Conservation (phyloP, 2,329 filamentous ascomycete species). For the Colletotrichum godetiae region DNA sequence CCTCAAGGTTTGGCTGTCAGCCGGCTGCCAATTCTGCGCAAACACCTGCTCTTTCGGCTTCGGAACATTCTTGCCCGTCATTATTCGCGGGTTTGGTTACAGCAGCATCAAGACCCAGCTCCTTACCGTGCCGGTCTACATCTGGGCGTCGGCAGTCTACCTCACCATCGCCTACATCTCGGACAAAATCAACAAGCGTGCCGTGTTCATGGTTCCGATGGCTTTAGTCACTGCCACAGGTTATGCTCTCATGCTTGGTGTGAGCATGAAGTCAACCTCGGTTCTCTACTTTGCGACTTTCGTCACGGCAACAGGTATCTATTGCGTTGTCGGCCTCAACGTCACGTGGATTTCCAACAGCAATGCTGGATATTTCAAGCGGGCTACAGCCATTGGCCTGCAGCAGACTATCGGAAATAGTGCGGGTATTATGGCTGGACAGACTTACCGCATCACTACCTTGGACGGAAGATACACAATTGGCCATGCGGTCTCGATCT, state of each 20-base stretch:
- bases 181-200: conserved; percentile 51
- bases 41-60: conserved; percentile 67
- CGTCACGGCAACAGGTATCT: conserved; percentile 8
- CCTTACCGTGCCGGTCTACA: conserved; percentile 67
- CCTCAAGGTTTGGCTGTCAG: conserved; percentile 62
- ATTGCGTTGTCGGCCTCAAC: conserved; percentile 51
- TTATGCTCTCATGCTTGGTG: conserved; percentile 59
- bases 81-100: conserved; percentile 64
- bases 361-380: conserved; percentile 56
- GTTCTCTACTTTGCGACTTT: conserved; percentile 30
- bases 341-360: conserved; percentile 59
- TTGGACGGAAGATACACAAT: conserved; percentile 28
- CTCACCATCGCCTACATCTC: conserved; percentile 56
- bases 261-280: conserved; percentile 52
- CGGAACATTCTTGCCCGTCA: conserved; percentile 67
- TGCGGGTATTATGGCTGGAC: conserved; percentile 55
- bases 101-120: conserved; percentile 60
- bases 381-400: conserved; percentile 58
- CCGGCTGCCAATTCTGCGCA: conserved; percentile 61
- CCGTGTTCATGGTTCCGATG: conserved; percentile 53
- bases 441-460: conserved; percentile 43
- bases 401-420: conserved; percentile 49
- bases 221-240: conserved; percentile 64
- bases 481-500: conserved; percentile 28
- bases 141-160: conserved; percentile 60